Evolutionary conservation across 768 basidiomycete genomes (phyloP), one percentile per base, ranked within the genome.

Genomic region (Macrolepiota fuliginosa): DNA sequence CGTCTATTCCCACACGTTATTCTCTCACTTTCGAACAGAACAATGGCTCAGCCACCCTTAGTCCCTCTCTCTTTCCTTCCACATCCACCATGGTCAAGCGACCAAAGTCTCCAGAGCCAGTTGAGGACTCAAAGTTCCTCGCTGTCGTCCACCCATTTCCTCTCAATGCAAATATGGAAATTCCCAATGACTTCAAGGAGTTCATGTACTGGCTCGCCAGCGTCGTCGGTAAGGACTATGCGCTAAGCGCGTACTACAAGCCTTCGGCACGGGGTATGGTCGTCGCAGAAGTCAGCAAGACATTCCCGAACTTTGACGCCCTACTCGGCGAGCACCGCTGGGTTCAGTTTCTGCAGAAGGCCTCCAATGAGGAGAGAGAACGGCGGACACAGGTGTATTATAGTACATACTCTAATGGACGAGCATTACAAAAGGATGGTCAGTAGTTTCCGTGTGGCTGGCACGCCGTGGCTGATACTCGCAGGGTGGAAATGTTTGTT

Each of bases 301-400:
- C 66, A 3, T 79, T 73, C 54, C 65, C 65, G 17, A 67, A 75
- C 47, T 72, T 74, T 17, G 70, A 74, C 24, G 67, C 68, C 13
- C 64, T 85, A 13, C 70, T 85, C 1, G 84, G 83, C 57, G 81
- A 82, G 64, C 84, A 85, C 63, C 72, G 74, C 15, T 84, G 83
- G 82, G 58, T 56, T 19, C 74, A 81, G 32, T 78, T 84, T 56
- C 69, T 85, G 17, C 73, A 69, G 63, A 72, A 74, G 4, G 79
- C 81, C 1, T 68, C 55, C 4, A 62, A 62, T 0, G 76, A 81
- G 36, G 81, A 84, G 65, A 65, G 65, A 15, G 70, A 68, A 0
- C 66, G 74, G 29, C 71, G 74, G 9, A 74, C 75, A 10, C 70
- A 75, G 68, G 73, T 83, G 17, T 85, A 78, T 56, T 78, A 80